Evolutionary conservation across 1,284 basidiomycete species (phyloP), one percentile per base, ranked within the genome.

Genomic region (Pisolithus thermaeus): DNA sequence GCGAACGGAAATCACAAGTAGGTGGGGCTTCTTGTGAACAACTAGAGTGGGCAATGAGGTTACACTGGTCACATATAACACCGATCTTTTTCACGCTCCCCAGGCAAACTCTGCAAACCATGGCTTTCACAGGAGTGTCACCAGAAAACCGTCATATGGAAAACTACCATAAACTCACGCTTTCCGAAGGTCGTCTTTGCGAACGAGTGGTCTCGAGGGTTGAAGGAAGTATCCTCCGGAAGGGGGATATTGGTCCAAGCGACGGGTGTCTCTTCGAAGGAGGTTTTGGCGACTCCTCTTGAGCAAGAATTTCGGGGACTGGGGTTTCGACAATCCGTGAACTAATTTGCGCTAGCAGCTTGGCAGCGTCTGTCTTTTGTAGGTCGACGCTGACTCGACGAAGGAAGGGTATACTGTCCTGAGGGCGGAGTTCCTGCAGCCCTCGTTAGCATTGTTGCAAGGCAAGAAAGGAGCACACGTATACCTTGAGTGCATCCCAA

Each of bases 371-470:
- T 27, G 80, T 74, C 61, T 87, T 86, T 53, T 89, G 86, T 50
- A 91, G 67, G 60, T 95, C 92, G 54, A 84, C 78, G 65, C 90
- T 95, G 64, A 96, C 87, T 3, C 94, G 84, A 18, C 91, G 85
- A 22, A 96, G 74, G 76, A 96, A 97, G 4, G 94, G 94, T 36
- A 97, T 90, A 59, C 90, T 94, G 62, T 97, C 95, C 66, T 97
- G 90, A 36, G 87, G 87, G 20, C 90, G 86, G 22, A 93, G 70
- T 55, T 88, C 84, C 87, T 91, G 58, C 16, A 25, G 46, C 40
- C 12, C 28, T 62, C 9, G 52, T 57, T 20, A 55, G 46, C 38
- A 23, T 42, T n/a, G 9, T 22, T 49, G 36, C 42, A 44, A 38
- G 28, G 36, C 8, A 49, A 36, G 37, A 45, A 38, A 32, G n/a